Evolutionary conservation across 106 monocot genomes (phyloP).

Genomic region (Phalaenopsis equestris): DNA sequence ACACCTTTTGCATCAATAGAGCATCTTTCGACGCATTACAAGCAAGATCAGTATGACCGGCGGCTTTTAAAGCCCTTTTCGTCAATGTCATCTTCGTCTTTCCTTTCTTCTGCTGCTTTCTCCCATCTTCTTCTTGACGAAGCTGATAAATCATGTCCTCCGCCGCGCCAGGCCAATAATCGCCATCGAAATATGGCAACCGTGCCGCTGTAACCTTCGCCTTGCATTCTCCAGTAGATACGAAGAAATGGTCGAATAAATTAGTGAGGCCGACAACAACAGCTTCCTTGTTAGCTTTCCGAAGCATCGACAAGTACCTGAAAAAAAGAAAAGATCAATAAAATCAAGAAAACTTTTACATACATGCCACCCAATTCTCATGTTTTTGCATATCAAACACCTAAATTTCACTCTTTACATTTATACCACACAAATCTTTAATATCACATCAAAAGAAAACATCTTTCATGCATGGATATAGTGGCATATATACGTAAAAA

Average conservation of each 20-base stretch:
- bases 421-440: too few species aligned
- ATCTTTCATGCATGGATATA: too few species aligned
- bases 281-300: slow-evolving; percentile 66
- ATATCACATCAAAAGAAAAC: too few species aligned
- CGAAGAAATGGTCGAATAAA: slow-evolving; percentile 76
- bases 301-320: slow-evolving; percentile 80
- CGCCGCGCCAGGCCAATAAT: slow-evolving; percentile 91
- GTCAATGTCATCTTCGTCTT: slow-evolving; percentile 68
- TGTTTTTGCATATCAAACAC: too few species aligned
- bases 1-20: slow-evolving; percentile 74
- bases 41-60: slow-evolving; percentile 75
- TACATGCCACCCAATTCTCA: too few species aligned
- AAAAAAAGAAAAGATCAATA: slow-evolving; percentile 3
- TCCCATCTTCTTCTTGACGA: slow-evolving; percentile 71
- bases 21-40: slow-evolving; percentile 72
- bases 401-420: too few species aligned
- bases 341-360: neutral
- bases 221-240: slow-evolving; percentile 48
- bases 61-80: slow-evolving; percentile 83
- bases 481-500: too few species aligned
- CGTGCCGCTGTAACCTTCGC: slow-evolving; percentile 74
- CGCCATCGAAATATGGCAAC: slow-evolving; percentile 86
- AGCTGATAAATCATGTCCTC: slow-evolving; percentile 87
- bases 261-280: slow-evolving; percentile 77
- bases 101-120: slow-evolving; percentile 76